Conservation (phyloP, 2,329 filamentous ascomycete species). For the Pseudogymnoascus sp. region DNA sequence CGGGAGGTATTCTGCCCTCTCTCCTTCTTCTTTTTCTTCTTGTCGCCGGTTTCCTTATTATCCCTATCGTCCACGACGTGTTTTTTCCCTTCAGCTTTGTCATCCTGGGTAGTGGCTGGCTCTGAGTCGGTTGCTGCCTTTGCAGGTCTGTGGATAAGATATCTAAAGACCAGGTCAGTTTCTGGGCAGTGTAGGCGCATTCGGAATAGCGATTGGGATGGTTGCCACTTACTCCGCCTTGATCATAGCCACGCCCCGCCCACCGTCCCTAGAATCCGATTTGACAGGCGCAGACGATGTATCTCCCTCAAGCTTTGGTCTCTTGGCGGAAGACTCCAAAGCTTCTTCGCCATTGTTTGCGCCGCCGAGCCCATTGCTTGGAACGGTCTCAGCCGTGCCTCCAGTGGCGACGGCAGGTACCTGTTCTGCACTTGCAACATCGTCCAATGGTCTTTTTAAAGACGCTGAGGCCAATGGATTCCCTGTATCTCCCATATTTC, state of each 20-base stretch:
- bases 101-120: conserved; percentile 32
- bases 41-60: conserved; percentile 29
- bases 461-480: background rate
- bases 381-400: conserved; percentile 2
- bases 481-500: background rate
- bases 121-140: conserved; percentile 8
- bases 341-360: background rate
- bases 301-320: conserved; percentile 43
- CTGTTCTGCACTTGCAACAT: background rate
- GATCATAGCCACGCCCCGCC: conserved; percentile 26
- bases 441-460: background rate
- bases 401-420: background rate
- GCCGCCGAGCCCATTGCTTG: conserved; percentile 3
- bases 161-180: conserved; percentile 17
- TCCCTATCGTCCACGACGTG: conserved; percentile 32
- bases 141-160: conserved; percentile 21
- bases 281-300: background rate
- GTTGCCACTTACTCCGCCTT: conserved; percentile 25
- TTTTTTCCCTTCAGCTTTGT: conserved; percentile 49
- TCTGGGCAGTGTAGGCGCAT: conserved; percentile 1
- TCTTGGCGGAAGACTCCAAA: conserved; percentile 45
- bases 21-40: conserved; percentile 50
- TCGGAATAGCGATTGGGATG: background rate
- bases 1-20: conserved; percentile 77
- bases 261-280: conserved; percentile 18